Conservation (phyloP, 768 basidiomycete species). For the Trametes cubensis region DNA sequence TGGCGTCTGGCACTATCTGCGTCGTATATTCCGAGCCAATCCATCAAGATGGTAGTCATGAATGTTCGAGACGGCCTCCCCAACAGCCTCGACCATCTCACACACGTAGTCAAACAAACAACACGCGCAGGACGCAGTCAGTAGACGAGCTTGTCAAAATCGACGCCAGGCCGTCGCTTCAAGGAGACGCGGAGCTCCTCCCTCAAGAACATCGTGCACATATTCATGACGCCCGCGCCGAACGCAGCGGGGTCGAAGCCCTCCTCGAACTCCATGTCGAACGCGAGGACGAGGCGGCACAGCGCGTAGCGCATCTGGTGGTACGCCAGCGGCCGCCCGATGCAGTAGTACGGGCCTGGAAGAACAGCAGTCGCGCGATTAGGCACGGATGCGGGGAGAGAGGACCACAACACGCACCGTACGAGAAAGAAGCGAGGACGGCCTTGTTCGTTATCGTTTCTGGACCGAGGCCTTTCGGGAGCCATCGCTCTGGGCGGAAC, state of each 20-base stretch:
- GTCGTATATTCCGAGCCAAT: no score
- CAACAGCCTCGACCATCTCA: no score
- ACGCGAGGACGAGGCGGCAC: constrained; percentile 33
- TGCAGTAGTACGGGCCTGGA: constrained; percentile 37
- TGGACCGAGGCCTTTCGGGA: constrained; percentile 34
- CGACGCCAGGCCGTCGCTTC: neutral
- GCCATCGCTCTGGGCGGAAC: constrained; percentile 39
- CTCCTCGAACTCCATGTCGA: constrained; percentile 33
- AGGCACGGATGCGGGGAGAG: constrained; percentile 18
- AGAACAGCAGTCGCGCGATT: neutral
- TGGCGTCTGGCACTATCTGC: no score
- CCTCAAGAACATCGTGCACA: constrained; percentile 34
- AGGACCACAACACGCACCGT: constrained; percentile 16
- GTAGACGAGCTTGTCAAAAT: constrained; percentile 2
- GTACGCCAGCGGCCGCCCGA: constrained; percentile 36
- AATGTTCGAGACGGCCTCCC: no score
- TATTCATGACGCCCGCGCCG: constrained; percentile 34
- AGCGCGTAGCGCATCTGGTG: constrained; percentile 36
- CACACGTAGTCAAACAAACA: no score
- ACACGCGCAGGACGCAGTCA: no score
- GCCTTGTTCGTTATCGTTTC: constrained; percentile 31
- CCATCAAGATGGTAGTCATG: no score
- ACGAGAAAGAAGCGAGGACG: constrained; percentile 33
- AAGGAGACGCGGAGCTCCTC: constrained; percentile 28
- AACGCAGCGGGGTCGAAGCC: constrained; percentile 34